Base-by-base conservation (phyloP, 805 yeast species). In the Osmozyma mogii region DNA sequence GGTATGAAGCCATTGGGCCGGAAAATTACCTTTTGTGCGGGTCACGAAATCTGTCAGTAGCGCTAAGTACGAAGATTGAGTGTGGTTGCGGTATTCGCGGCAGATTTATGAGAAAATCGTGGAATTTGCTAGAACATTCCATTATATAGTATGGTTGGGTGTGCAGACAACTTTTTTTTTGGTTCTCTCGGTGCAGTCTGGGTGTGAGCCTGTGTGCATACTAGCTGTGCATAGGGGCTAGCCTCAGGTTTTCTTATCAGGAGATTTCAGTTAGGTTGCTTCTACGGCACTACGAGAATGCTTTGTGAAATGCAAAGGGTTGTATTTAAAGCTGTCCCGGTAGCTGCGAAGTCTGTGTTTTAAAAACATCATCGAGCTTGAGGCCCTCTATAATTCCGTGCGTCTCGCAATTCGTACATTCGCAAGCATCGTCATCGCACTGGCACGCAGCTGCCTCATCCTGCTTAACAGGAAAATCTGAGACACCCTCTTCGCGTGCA, bases 371-470 rank as follows among this genome's bases (percentile, higher is more conserved):
- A 32, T 64, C 70, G 19, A 64, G 40, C 34, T 52, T 56, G 32
- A 51, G 41, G 2, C 70, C 70, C 31, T 64, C 52, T 21, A 64
- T 58, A n/a, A 59, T 63, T 1, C 68, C 66, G 37, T 64, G 70
- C 2, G 58, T 53, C 37, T 63, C 69, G 40, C 70, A 64, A 36
- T 62, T 64, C 8, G 54, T 32, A 39, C 70, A 64, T 29, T 35
- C 34, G 24, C 47, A 43, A 6, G 38, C 29, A 17, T 39, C 35
- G 12, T 30, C 45, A 3, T 44, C 28, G 17, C 47, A 43, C 4
- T 40, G 17, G 24, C 47, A 43, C 11, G 29, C 20, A 18, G 9
- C 9, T 7, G 7, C 20, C 20, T 18, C 20, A 18, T 18, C 9
- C 20, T 18, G 9, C 20, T 18, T 9, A 18, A 9, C 9, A 18